Conservation (phyloP, 1,139 yeast species). For the Ogataea hybrid region DNA sequence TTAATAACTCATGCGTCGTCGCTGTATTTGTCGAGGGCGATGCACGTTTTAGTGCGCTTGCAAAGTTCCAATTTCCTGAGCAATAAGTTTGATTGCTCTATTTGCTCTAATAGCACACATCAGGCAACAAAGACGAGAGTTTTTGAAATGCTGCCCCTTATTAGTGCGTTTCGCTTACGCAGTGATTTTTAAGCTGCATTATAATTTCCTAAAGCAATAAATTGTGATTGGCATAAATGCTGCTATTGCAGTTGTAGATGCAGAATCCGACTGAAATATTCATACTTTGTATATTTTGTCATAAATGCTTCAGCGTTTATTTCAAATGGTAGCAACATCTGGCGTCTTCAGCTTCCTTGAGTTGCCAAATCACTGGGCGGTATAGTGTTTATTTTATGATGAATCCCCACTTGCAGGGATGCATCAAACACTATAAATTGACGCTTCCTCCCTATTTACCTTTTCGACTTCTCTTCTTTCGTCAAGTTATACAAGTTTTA, state of each 20-base stretch:
- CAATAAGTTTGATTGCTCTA: not conserved
- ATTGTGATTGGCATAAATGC: conserved; percentile 1
- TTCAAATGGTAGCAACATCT: not conserved
- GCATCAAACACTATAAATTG: conserved; percentile 7
- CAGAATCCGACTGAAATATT: not conserved
- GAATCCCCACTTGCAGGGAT: conserved; percentile 1
- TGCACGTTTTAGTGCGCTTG: not conserved
- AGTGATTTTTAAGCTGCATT: conserved; percentile 1
- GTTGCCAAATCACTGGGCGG: conserved; percentile 3
- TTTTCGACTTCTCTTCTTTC: conserved; percentile 2
- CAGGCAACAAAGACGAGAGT: not conserved
- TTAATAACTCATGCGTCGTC: too few relatives aligned
- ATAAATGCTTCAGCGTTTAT: not conserved
- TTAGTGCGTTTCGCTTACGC: conserved; percentile 6
- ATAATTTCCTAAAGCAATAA: conserved; percentile 1
- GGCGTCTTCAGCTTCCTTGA: conserved; percentile 3
- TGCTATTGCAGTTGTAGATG: conserved; percentile 4
- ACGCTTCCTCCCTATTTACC: conserved; percentile 3
- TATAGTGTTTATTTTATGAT: not conserved
- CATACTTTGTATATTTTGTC: not conserved
- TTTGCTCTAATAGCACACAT: not conserved
- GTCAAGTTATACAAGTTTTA: conserved; percentile 2
- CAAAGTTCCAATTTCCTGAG: not conserved
- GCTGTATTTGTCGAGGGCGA: not conserved
- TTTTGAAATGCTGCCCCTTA: not conserved